Percentiles rank a stretch among this genome's conserved stretches.
Conservation (phyloP, 2,329 filamentous ascomycete genomes). For the Graphiopsis chlorocephala region DNA sequence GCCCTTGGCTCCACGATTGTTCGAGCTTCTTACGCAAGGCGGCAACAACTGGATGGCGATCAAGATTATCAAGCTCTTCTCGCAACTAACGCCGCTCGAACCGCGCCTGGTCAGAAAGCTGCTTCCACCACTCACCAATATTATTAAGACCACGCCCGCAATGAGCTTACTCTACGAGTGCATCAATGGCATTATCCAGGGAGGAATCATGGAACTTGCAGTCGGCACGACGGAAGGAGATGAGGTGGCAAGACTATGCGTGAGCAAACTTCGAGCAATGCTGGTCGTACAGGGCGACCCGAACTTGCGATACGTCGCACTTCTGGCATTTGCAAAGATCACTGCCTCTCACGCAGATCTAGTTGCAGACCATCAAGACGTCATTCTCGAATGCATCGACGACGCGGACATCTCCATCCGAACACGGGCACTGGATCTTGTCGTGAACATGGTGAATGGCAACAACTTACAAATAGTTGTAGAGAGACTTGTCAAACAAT, state of each 20-base stretch:
- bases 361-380: constrained; percentile 89
- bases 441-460: constrained; percentile 87
- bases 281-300: constrained; percentile 89
- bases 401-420: constrained; percentile 95
- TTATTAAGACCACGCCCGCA: constrained; percentile 90
- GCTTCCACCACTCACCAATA: constrained; percentile 81
- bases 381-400: constrained; percentile 94
- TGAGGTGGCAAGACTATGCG: constrained; percentile 87
- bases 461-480: constrained; percentile 84
- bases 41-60: constrained; percentile 99
- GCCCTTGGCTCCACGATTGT: constrained; percentile 83
- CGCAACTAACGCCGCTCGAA: constrained; percentile 87
- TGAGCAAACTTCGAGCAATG: constrained; percentile 91
- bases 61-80: constrained; percentile 98
- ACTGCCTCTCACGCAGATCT: constrained; percentile 83
- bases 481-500: constrained; percentile 80
- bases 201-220: constrained; percentile 81
- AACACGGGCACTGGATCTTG: constrained; percentile 85
- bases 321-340: constrained; percentile 94
- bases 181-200: constrained; percentile 97
- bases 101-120: constrained; percentile 88
- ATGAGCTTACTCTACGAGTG: constrained; percentile 99
- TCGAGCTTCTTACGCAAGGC: constrained; percentile 85
- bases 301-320: constrained; percentile 94
- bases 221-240: constrained; percentile 80